Conservation (phyloP, 2,329 filamentous ascomycete species). For the Leptographium galeiforme region DNA sequence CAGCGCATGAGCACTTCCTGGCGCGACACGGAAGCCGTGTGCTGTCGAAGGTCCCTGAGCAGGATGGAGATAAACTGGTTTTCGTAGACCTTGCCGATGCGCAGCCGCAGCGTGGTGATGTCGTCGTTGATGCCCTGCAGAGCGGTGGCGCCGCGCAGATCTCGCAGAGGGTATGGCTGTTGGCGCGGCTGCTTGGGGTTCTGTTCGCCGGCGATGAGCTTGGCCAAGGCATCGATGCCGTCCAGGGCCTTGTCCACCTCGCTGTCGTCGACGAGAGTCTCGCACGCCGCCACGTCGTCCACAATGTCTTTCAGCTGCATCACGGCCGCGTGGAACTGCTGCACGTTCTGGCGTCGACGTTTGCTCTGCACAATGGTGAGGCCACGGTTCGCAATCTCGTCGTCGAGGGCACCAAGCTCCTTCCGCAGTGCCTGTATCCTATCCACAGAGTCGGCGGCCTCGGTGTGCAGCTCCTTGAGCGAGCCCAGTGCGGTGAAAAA, state of each 20-base stretch:
- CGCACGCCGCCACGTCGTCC: constrained; percentile 60
- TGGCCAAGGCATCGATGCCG: constrained; percentile 64
- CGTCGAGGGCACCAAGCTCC: constrained; percentile 69
- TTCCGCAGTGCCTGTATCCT: constrained; percentile 70
- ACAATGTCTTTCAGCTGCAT: constrained; percentile 72
- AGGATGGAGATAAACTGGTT: constrained; percentile 64
- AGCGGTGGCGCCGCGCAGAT: constrained; percentile 65
- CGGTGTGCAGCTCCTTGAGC: constrained; percentile 76
- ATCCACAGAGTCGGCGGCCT: constrained; percentile 80
- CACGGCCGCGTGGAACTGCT: constrained; percentile 69
- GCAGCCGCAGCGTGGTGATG: constrained; percentile 58
- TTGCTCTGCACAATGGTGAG: constrained; percentile 76
- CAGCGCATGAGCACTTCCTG: constrained; percentile 72
- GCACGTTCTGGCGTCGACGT: constrained; percentile 69
- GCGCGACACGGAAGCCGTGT: constrained; percentile 58
- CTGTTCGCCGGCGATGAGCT: constrained; percentile 61
- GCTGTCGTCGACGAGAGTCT: constrained; percentile 70
- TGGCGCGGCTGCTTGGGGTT: constrained; percentile 16
- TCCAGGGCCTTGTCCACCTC: constrained; percentile 69
- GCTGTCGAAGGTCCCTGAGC: constrained; percentile 65
- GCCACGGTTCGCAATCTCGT: constrained; percentile 75
- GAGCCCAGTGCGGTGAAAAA: constrained; percentile 94
- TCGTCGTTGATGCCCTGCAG: constrained; percentile 70
- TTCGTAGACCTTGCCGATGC: constrained; percentile 82
- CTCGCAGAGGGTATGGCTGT: constrained; percentile 31